Base-by-base conservation (phyloP, 768 basidiomycete species). In the Collybiopsis luxurians region DNA sequence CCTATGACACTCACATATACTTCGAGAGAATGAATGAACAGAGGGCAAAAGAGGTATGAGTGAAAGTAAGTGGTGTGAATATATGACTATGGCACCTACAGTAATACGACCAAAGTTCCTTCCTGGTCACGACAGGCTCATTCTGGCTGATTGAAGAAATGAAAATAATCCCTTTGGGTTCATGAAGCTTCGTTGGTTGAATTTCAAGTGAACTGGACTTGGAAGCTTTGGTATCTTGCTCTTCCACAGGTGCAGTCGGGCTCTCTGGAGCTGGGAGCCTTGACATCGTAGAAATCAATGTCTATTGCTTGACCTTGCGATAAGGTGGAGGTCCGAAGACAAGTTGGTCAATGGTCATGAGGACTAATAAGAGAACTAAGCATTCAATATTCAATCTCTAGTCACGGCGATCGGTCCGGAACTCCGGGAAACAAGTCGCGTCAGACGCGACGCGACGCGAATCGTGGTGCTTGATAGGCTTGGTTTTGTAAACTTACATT, bases 101-200 rank as follows among this genome's bases (percentile, higher is more conserved):
- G 67, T 91, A 91, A 64, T 91, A 92, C 53, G 83, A 84, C 90
- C 90, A 92, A 7, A 92, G 72, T 65, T 92, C 90, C 64, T 68
- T 80, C 48, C 85, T 76, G 17, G 85, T 89, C 4, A 91, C 89
- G 7, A 86, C 66, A 0, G 90, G 90, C 54, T 88, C 90, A 42
- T 84, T 71, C 59, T 75, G 72, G 43, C 59, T 67, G 38, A 79
- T 71, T 0, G 74, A 68, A 0, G 76, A 76, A 1, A 81, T 68
- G 47, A 77, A 75, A 12, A 65, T 57, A 24, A 60, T 52, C n/a
- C 63, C 58, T 36, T 67, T 63, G 48, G 54, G 54, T 23, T 58
- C 40, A 31, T 28, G 46, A 28, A 47, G 38, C 34, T 24, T 26
- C 42, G 28, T 19, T 51, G 43, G 21, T 13, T 40, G 42, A 13